Conservation (phyloP, 495 filamentous ascomycete genomes). For the Glonium stellatum region DNA sequence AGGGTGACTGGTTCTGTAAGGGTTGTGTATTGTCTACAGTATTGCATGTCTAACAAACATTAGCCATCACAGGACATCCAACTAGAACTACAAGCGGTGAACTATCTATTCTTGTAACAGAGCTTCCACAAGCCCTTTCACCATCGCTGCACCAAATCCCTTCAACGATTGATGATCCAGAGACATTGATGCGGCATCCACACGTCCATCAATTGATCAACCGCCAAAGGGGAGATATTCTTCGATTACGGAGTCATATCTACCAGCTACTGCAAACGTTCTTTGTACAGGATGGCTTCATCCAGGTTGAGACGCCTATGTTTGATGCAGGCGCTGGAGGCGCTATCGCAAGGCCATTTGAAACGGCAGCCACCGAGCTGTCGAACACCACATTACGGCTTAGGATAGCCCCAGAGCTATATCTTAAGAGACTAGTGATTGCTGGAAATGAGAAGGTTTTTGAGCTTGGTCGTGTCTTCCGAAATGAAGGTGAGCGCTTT, state of each 20-base stretch:
- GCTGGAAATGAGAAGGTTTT: conserved; percentile 87
- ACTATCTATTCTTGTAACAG: conserved; percentile 61
- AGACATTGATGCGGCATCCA: conserved; percentile 57
- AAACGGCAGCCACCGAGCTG: conserved; percentile 65
- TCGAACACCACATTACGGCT: conserved; percentile 61
- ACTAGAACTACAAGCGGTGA: conserved; percentile 67
- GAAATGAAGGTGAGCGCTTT: conserved; percentile 67
- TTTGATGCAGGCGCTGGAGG: conserved; percentile 69
- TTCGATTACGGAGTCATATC: conserved; percentile 67
- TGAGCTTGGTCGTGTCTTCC: conserved; percentile 88
- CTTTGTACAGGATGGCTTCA: conserved; percentile 61
- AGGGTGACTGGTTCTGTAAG: conserved; percentile 76
- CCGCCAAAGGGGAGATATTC: conserved; percentile 52
- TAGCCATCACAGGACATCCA: conserved; percentile 57
- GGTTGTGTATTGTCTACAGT: conserved; percentile 19
- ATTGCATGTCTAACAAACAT: conserved; percentile 6
- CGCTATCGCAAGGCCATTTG: conserved; percentile 78
- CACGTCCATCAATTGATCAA: conserved; percentile 82
- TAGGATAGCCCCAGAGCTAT: conserved; percentile 87
- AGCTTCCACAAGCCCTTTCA: conserved; percentile 62
- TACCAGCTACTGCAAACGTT: conserved; percentile 67
- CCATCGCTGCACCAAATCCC: conserved; percentile 74
- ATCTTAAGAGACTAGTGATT: conserved; percentile 86
- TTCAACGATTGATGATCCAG: conserved; percentile 52
- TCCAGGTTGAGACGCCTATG: conserved; percentile 87